These are phyloP conservation scores for Myrica gale DNA, from an alignment of 306 rosid species.

Conservation along the genomic window DNA sequence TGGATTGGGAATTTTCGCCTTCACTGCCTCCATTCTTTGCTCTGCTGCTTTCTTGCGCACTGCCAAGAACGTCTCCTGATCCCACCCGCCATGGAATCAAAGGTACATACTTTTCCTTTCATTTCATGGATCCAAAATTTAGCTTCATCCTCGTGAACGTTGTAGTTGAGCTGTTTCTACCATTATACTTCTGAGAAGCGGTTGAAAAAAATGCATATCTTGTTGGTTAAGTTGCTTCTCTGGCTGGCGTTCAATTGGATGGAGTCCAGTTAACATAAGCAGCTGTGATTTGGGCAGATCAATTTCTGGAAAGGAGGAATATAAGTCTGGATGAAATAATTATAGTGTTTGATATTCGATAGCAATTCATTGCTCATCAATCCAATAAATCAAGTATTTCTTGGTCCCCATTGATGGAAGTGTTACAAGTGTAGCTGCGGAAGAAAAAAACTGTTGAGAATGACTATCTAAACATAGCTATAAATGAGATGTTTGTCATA, in stretches of 20 bases:
- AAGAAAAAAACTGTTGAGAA: too few species aligned
- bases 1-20: constrained; percentile 51
- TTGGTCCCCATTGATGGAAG: too few species aligned
- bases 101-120: not conserved
- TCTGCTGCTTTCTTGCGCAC: constrained; percentile 60
- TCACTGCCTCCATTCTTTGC: constrained; percentile 67
- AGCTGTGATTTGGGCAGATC: too few species aligned
- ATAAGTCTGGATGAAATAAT: too few species aligned
- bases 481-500: too few species aligned
- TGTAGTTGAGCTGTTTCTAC: not conserved
- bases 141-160: not conserved
- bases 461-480: too few species aligned
- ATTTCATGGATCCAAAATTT: not conserved
- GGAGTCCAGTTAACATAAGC: not conserved
- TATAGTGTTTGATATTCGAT: too few species aligned
- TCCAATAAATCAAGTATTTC: too few species aligned
- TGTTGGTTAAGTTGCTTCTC: not conserved
- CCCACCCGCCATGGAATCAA: not conserved
- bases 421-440: too few species aligned
- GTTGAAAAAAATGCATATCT: not conserved
- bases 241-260: not conserved
- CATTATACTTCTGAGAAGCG: not conserved
- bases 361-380: too few species aligned
- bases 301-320: too few species aligned
- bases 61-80: constrained; percentile 48